These are phyloP conservation scores for Citrullus amarus DNA, from an alignment of 306 rosid genomes.

Conservation along the genomic window DNA sequence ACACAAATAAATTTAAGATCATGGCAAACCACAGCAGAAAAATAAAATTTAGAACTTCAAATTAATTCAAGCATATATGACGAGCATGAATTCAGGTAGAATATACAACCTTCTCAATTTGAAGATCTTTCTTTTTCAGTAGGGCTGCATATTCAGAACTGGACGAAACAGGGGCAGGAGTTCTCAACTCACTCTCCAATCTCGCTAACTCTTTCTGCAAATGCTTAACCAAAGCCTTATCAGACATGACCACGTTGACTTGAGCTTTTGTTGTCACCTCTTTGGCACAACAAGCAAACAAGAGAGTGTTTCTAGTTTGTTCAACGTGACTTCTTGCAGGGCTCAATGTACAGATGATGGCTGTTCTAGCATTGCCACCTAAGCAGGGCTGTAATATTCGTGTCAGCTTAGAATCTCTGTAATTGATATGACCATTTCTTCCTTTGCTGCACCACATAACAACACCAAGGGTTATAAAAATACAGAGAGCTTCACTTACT, in stretches of 20 bases:
- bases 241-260: conserved; percentile 98
- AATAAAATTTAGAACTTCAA: not conserved
- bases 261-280: conserved; percentile 97
- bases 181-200: conserved; percentile 85
- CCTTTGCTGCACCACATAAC: conserved; percentile 68
- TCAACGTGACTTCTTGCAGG: conserved; percentile 95
- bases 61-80: not conserved
- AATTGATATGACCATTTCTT: conserved; percentile 80
- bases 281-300: conserved; percentile 96
- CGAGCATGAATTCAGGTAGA: conserved; percentile 4
- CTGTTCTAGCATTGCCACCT: conserved; percentile 99
- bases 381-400: conserved; percentile 93
- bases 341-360: conserved; percentile 94
- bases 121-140: conserved; percentile 89
- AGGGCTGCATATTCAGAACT: conserved; percentile 48
- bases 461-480: not conserved
- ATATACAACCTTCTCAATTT: conserved; percentile 69
- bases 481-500: not conserved
- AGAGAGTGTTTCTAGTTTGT: conserved; percentile 94
- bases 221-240: conserved; percentile 94
- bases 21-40: not conserved
- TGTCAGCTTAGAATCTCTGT: conserved; percentile 94
- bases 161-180: conserved; percentile 53
- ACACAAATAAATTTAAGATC: not conserved
- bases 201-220: conserved; percentile 91